Evolutionary conservation across 2,329 filamentous ascomycete genomes (phyloP).

Genomic region (Ceratocystis alfenasii): DNA sequence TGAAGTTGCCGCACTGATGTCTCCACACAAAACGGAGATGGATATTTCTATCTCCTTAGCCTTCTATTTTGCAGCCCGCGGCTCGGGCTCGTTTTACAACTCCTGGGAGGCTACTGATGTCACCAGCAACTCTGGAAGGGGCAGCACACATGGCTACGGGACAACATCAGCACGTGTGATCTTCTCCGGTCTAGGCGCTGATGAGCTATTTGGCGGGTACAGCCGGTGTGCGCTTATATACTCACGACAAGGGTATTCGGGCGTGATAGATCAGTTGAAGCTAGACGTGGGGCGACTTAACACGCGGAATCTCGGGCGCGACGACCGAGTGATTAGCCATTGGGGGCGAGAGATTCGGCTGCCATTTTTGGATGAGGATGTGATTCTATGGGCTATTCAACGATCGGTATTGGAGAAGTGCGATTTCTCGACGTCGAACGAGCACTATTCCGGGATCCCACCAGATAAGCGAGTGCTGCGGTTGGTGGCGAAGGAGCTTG

Average conservation of each 20-base stretch:
- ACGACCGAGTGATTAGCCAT: constrained; percentile 80
- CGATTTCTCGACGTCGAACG: constrained; percentile 47
- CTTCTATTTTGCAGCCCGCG: constrained; percentile 87
- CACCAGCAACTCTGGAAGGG: background rate
- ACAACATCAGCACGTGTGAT: constrained; percentile 67
- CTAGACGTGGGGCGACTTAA: constrained; percentile 78
- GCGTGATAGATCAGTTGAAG: constrained; percentile 68
- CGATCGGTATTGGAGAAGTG: constrained; percentile 75
- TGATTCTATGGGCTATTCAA: constrained; percentile 69
- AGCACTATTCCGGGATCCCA: constrained; percentile 39
- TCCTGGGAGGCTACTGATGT: constrained; percentile 16
- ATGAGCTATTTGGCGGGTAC: constrained; percentile 93
- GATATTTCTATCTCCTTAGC: constrained; percentile 88
- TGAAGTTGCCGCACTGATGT: constrained; percentile 63
- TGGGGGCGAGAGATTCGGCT: constrained; percentile 85
- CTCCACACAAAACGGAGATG: constrained; percentile 97
- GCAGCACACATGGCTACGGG: constrained; percentile 35
- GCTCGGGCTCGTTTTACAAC: constrained; percentile 37
- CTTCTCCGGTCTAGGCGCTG: constrained; percentile 83
- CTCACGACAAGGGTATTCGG: constrained; percentile 52
- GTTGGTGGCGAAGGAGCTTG: constrained; percentile 14
- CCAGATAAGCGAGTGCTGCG: constrained; percentile 65
- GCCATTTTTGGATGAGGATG: constrained; percentile 76
- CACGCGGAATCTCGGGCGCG: constrained; percentile 85
- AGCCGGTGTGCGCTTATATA: constrained; percentile 71